Conservation (phyloP, 1,139 yeast species). For the Eremothecium sinecaudum region DNA sequence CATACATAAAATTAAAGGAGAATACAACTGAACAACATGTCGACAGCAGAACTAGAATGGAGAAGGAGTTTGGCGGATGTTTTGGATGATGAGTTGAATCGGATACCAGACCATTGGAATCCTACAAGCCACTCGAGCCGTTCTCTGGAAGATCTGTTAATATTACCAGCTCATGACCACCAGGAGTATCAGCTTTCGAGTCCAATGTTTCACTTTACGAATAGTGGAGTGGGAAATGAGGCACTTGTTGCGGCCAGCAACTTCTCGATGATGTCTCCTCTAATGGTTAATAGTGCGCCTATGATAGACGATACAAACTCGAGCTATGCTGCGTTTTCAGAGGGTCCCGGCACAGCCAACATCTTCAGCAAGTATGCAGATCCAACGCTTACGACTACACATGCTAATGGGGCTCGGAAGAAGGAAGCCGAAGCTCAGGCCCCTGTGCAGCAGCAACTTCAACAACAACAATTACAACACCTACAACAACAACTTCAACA, state of each 20-base stretch:
- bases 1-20: not conserved
- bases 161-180: conserved; percentile 12
- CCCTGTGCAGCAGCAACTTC: not conserved
- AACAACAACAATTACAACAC: not conserved
- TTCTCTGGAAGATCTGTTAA: conserved; percentile 14
- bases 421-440: not conserved
- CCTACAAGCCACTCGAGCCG: conserved; percentile 5
- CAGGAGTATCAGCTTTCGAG: conserved; percentile 9
- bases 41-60: conserved; percentile 24
- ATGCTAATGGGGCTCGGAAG: conserved; percentile 5
- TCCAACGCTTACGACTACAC: conserved; percentile 31
- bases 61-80: conserved; percentile 49
- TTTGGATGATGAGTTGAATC: conserved; percentile 51
- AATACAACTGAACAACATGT: conserved; percentile 13
- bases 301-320: conserved; percentile 7
- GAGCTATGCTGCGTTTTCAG: conserved; percentile 5
- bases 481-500: not conserved
- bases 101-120: conserved; percentile 9
- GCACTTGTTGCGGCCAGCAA: not conserved
- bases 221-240: not conserved
- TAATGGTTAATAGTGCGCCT: conserved; percentile 1
- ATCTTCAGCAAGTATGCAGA: conserved; percentile 34
- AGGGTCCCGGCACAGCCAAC: conserved; percentile 8
- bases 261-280: not conserved
- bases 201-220: conserved; percentile 4